Base-by-base conservation (phyloP, 148 eudicot genomes). In the Camellia lanceoleosa region DNA sequence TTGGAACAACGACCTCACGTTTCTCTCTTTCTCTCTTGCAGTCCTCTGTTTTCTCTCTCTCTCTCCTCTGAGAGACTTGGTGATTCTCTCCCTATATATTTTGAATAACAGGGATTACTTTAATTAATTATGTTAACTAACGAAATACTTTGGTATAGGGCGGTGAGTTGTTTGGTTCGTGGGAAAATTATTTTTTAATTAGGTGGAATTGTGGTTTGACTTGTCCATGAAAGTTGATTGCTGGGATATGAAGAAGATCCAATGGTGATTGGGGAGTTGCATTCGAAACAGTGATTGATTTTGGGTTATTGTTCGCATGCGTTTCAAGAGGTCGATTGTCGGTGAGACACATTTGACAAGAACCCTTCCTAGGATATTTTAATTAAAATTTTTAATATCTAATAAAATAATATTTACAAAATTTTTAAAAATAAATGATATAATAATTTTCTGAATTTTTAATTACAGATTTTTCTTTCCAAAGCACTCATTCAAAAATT, bases 1-100 rank as follows among this genome's bases (percentile, higher is more conserved):
- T 70, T 9, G 16, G 42, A 72, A 52, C 18, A 72, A 72, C 52
- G 43, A 72, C 75, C 75, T 52, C 43, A 51, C 60, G 61, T 55
- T 16, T 67, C 47, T 42, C 71, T 67, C 71, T 46, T 30, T 18
- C 56, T 46, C 23, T 70, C 56, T 20, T 72, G 44, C 74, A 51
- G 75, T 51, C 43, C 75, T 23, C 43, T 23, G 55, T 5, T 7
- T 2, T n/a, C 15, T 16, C 8, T 5, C 9, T 65, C 43, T 68
- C 71, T 68, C 49, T 42, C 71, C 49, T 42, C 47, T 42, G 43
- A 10, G 20, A 61, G 5, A 61, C 6, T 49, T 49, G 7, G 51
- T 47, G 52, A 7, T 49, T 49, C 52, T 49, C 52, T 49, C 52
- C 2, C 52, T 49, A 49, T 7, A 49, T 49, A 49, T 0, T 30